A percentile compares a stretch with the other conserved stretches of the same genome.
These are phyloP conservation scores for Pyrenochaeta sp. DNA, from an alignment of 2,329 filamentous ascomycete genomes.

Conservation along the genomic window DNA sequence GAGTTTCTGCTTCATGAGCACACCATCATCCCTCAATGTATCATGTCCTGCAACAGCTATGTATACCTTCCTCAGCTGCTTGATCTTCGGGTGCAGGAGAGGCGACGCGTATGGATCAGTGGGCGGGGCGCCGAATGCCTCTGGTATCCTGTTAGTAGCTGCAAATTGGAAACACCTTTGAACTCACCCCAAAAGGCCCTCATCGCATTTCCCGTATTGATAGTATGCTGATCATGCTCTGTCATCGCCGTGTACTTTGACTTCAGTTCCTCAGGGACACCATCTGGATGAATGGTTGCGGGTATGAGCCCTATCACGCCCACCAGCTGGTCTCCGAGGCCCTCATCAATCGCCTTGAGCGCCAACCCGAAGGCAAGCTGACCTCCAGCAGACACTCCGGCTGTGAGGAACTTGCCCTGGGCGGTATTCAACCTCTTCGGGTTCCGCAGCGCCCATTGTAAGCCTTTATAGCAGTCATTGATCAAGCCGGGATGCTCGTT, in stretches of 20 bases:
- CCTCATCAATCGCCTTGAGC: slow-evolving; percentile 50
- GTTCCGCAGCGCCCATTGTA: slow-evolving; percentile 43
- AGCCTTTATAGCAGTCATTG: slow-evolving; percentile 47
- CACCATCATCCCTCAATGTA: slow-evolving; percentile 47
- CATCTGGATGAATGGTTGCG: slow-evolving; percentile 47
- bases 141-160: slow-evolving; percentile 26
- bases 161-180: slow-evolving; percentile 7
- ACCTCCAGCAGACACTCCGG: slow-evolving; percentile 52
- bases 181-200: slow-evolving; percentile 41
- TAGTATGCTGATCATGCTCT: slow-evolving; percentile 49
- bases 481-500: slow-evolving; percentile 46
- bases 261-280: slow-evolving; percentile 47
- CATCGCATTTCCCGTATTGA: slow-evolving; percentile 50
- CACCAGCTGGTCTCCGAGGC: slow-evolving; percentile 42
- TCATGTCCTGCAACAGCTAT: slow-evolving; percentile 42
- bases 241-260: slow-evolving; percentile 45
- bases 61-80: slow-evolving; percentile 44
- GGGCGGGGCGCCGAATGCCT: slow-evolving; percentile 43
- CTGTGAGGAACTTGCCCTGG: slow-evolving; percentile 43
- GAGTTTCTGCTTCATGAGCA: slow-evolving; percentile 42
- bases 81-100: slow-evolving; percentile 40
- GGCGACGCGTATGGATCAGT: slow-evolving; percentile 45
- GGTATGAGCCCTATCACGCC: slow-evolving; percentile 52
- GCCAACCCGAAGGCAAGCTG: slow-evolving; percentile 49
- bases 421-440: slow-evolving; percentile 32